These are phyloP conservation scores for Pneumocystis jirovecii DNA, from an alignment of 1,139 yeast species.

Conservation along the genomic window DNA sequence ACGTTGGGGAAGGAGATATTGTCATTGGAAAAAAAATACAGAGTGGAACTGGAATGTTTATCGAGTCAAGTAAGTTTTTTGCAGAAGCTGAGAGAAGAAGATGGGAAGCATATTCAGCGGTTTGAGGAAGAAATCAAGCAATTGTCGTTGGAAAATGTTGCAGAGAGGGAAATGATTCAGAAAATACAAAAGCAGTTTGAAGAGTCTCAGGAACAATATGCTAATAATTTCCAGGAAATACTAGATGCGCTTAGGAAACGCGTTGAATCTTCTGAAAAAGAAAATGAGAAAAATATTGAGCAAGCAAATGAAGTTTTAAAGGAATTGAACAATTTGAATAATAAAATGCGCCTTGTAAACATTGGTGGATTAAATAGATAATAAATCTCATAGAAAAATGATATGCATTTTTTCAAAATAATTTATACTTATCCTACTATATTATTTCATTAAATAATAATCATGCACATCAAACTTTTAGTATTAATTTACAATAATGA, in stretches of 20 bases:
- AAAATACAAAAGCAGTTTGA: not conserved
- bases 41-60: not conserved
- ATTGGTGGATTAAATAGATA: not conserved
- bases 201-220: not conserved
- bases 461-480: not conserved
- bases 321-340: not conserved
- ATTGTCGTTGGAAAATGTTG: not conserved
- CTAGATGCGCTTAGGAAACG: not conserved
- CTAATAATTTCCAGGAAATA: not conserved
- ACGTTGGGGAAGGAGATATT: not conserved
- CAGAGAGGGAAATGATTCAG: not conserved
- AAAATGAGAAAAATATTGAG: constrained; percentile 1
- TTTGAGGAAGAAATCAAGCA: not conserved
- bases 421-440: not conserved
- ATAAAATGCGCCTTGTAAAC: not conserved
- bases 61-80: not conserved
- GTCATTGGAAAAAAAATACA: not conserved
- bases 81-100: constrained; percentile 1
- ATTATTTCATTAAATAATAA: not conserved
- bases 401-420: not conserved
- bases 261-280: not conserved
- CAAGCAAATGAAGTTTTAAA: not conserved
- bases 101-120: not conserved
- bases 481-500: not conserved
- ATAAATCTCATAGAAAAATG: not conserved